Evolutionary conservation across 2,329 filamentous ascomycete genomes (phyloP).

Genomic region (Venturia nashicola): DNA sequence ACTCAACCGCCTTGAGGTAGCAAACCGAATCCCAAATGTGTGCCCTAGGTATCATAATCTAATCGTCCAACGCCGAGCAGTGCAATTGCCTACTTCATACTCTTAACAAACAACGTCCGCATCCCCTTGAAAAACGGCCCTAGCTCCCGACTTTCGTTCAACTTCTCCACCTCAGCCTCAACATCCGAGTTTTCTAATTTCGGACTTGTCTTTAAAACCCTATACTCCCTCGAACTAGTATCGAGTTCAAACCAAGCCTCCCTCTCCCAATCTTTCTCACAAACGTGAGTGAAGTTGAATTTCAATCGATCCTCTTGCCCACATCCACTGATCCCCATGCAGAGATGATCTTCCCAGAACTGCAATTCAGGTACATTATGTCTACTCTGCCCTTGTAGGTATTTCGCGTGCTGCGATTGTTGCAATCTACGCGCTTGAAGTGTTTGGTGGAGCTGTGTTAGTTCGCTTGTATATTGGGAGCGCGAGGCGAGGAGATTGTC

Average conservation of each 20-base stretch:
- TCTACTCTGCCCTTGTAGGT: constrained; percentile 70
- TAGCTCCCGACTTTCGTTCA: constrained; percentile 72
- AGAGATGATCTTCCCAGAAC: constrained; percentile 90
- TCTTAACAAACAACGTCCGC: constrained; percentile 59
- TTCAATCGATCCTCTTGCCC: constrained; percentile 75
- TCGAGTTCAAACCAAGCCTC: constrained; percentile 92
- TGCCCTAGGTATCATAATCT: background rate
- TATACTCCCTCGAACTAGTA: constrained; percentile 71
- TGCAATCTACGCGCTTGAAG: constrained; percentile 60
- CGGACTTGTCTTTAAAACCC: constrained; percentile 67
- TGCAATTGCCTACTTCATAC: constrained; percentile 29
- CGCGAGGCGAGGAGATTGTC: constrained; percentile 42
- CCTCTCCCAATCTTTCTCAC: constrained; percentile 75
- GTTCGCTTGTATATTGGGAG: constrained; percentile 41
- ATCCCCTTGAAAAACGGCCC: constrained; percentile 66
- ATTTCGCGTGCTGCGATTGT: constrained; percentile 57
- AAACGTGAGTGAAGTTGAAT: constrained; percentile 78
- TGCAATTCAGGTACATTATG: constrained; percentile 89
- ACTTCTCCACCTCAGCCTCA: constrained; percentile 60
- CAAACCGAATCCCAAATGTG: too few species aligned
- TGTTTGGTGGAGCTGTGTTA: constrained; percentile 53
- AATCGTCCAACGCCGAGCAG: background rate
- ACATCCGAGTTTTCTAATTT: constrained; percentile 70
- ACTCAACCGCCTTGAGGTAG: too few species aligned
- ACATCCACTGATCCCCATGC: constrained; percentile 78